Evolutionary conservation across 192 early-diverging fungal species (phyloP).

Genomic region (Mortierella claussenii): DNA sequence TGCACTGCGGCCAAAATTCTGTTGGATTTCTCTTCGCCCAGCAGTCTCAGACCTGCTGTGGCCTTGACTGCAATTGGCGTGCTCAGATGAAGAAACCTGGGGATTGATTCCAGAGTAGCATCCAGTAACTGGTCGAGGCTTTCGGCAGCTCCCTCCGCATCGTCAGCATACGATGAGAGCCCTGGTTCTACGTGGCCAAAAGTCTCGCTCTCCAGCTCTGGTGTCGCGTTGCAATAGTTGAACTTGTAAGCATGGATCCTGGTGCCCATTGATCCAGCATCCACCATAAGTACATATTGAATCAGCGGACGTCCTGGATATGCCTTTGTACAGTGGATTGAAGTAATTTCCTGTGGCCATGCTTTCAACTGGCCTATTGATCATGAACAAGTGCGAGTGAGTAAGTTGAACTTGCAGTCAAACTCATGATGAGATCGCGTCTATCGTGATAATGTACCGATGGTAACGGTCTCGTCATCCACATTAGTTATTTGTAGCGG

Average conservation of each 20-base stretch:
- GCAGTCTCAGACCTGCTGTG: constrained; percentile 90
- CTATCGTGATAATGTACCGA: no score
- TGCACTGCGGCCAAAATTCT: constrained; percentile 81
- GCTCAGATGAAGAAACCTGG: constrained; percentile 74
- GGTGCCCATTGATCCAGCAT: constrained; percentile 96
- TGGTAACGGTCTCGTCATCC: background rate
- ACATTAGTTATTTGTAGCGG: background rate
- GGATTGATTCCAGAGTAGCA: constrained; percentile 77
- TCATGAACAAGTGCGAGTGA: background rate
- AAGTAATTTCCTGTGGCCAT: constrained; percentile 55
- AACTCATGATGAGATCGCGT: background rate
- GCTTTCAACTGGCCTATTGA: constrained; percentile 4
- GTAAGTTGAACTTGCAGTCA: no score
- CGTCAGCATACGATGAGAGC: constrained; percentile 76
- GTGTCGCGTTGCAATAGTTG: constrained; percentile 87
- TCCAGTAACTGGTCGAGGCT: constrained; percentile 85
- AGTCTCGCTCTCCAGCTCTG: constrained; percentile 89
- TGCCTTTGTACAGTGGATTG: constrained; percentile 67
- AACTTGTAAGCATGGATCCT: constrained; percentile 98
- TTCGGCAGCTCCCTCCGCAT: constrained; percentile 82
- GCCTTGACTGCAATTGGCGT: constrained; percentile 96
- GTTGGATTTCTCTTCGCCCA: constrained; percentile 79
- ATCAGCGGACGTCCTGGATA: constrained; percentile 76
- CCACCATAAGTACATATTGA: constrained; percentile 96
- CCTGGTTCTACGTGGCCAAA: constrained; percentile 91